Conservation (phyloP, 352 stramenopile genomes). For the Globisporangium paddicum region DNA sequence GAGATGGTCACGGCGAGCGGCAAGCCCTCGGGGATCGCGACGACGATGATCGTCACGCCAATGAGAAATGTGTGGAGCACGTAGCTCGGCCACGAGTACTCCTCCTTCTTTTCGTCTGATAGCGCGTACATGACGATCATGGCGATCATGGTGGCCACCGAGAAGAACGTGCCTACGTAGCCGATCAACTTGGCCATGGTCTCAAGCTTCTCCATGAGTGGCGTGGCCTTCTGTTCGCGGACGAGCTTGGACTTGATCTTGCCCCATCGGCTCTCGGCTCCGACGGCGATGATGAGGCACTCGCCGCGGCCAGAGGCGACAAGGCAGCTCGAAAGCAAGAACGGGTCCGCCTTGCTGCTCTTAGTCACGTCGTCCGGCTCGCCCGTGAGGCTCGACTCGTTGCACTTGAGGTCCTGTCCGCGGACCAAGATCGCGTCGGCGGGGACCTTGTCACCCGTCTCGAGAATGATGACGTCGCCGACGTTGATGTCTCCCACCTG, state of each 20-base stretch:
- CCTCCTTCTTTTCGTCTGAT: slow-evolving; percentile 46
- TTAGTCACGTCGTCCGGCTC: slow-evolving; percentile 94
- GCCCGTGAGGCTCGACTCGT: slow-evolving; percentile 95
- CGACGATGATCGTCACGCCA: slow-evolving; percentile 92
- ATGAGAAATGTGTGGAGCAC: slow-evolving; percentile 95
- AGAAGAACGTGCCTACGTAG: slow-evolving; percentile 82
- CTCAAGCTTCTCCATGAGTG: slow-evolving; percentile 92
- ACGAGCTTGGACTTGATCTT: slow-evolving; percentile 91
- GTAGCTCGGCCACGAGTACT: slow-evolving; percentile 70
- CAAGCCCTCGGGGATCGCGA: slow-evolving; percentile 93
- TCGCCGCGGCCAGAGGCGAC: slow-evolving; percentile 67
- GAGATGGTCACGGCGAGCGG: slow-evolving; percentile 93
- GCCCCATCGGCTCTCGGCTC: slow-evolving; percentile 77
- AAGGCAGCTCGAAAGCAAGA: slow-evolving; percentile 86
- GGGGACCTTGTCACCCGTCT: slow-evolving; percentile 92
- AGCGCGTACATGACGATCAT: slow-evolving; percentile 83
- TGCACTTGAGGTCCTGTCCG: slow-evolving; percentile 90
- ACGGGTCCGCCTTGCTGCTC: slow-evolving; percentile 56
- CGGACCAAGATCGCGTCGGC: slow-evolving; percentile 93
- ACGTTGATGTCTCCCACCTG: slow-evolving; percentile 72
- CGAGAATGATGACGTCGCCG: slow-evolving; percentile 90
- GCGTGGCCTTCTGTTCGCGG: slow-evolving; percentile 84
- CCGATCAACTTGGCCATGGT: slow-evolving; percentile 89
- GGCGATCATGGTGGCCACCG: slow-evolving; percentile 80
- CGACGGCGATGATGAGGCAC: slow-evolving; percentile 83